A percentile compares a stretch with the other conserved stretches of the same genome.
Conservation (phyloP, 257 asterid genomes). For the Fraxinus anomala region DNA sequence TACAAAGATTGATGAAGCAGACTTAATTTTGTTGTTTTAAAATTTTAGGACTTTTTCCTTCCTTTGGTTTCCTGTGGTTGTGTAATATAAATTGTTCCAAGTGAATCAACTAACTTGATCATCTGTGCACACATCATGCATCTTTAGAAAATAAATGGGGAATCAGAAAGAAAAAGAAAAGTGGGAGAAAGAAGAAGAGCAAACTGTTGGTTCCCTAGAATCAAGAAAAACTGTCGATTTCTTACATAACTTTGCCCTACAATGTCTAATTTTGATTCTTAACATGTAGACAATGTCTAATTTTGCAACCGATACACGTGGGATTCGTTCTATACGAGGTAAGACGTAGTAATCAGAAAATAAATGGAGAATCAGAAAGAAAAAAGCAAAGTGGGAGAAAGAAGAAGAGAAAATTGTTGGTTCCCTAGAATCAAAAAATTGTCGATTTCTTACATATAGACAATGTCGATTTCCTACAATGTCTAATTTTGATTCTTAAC, state of each 20-base stretch:
- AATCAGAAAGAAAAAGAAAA: not conserved
- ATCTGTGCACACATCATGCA: not conserved
- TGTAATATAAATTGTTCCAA: not conserved
- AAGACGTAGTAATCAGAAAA: not conserved
- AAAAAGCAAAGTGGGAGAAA: not conserved
- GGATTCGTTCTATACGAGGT: not conserved
- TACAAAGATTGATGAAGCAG: not conserved
- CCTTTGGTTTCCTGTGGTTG: not conserved
- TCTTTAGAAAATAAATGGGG: not conserved
- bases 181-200: not conserved
- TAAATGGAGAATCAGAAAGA: not conserved
- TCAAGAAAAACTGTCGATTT: not conserved
- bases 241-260: not conserved
- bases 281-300: not conserved
- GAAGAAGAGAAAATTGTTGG: too few species aligned
- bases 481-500: not conserved
- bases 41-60: not conserved
- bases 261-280: not conserved
- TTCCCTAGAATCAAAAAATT: not conserved
- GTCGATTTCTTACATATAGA: not conserved
- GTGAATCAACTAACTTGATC: not conserved
- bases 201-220: not conserved
- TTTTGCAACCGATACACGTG: not conserved
- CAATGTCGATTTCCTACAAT: not conserved
- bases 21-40: not conserved